Evolutionary conservation across 345 rosid genomes (phyloP).

Genomic region (Hirschfeldia incana): DNA sequence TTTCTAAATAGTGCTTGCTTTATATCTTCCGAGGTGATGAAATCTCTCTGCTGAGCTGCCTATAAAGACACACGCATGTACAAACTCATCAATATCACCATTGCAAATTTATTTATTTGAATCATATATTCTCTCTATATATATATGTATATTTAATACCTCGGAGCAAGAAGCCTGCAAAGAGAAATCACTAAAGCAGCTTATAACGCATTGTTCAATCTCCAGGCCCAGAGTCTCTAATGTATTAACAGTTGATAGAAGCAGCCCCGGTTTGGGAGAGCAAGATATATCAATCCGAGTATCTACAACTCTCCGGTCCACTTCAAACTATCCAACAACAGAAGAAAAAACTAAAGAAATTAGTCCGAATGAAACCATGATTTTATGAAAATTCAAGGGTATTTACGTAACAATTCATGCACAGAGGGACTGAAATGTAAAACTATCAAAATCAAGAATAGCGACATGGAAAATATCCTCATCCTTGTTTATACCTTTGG

Average conservation of each 20-base stretch:
- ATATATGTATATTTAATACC: conserved; percentile 38
- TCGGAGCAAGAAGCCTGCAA: conserved; percentile 93
- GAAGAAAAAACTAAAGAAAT: not conserved
- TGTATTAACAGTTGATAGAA: conserved; percentile 76
- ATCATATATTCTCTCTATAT: not conserved
- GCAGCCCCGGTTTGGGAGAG: conserved; percentile 73
- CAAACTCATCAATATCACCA: not conserved
- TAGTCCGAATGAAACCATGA: not conserved
- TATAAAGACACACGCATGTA: conserved; percentile 14
- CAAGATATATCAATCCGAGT: conserved; percentile 77
- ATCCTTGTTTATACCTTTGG: conserved; percentile 64
- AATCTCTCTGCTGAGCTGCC: conserved; percentile 56
- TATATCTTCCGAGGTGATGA: conserved; percentile 66
- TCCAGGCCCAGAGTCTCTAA: conserved; percentile 84
- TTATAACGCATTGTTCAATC: conserved; percentile 86
- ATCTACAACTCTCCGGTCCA: conserved; percentile 57
- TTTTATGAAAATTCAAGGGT: not conserved
- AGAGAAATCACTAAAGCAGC: conserved; percentile 89
- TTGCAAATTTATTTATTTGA: not conserved
- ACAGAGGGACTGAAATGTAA: conserved; percentile 15
- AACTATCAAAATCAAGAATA: not conserved
- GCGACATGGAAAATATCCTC: conserved; percentile 12
- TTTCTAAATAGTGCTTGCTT: conserved; percentile 83
- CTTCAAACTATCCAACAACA: conserved; percentile 62
- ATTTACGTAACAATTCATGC: not conserved